A percentile compares a stretch with the other conserved stretches of the same genome.
Evolutionary conservation across 139 green algal species (phyloP).

Genomic region (Chlorella sp.): DNA sequence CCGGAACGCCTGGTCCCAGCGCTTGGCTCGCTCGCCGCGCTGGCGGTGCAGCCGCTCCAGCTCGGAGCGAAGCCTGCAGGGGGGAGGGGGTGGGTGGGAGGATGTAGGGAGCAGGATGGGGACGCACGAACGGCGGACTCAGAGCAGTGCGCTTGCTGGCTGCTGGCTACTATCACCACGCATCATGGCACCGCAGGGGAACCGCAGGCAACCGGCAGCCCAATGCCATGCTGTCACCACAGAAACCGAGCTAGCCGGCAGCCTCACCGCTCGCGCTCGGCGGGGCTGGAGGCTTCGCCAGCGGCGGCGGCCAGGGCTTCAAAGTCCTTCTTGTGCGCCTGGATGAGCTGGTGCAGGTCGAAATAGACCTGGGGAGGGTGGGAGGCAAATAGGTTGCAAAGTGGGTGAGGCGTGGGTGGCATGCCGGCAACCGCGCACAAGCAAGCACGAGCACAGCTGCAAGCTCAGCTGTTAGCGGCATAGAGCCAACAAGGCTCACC

Average conservation of each 20-base stretch:
- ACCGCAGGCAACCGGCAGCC: too few relatives aligned
- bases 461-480: too few relatives aligned
- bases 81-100: not conserved
- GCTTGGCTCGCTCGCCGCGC: conserved; percentile 13
- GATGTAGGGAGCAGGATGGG: not conserved
- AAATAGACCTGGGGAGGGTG: conserved; percentile 29
- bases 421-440: not conserved
- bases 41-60: conserved; percentile 21
- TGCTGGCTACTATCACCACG: too few relatives aligned
- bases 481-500: not conserved
- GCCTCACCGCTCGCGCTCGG: conserved; percentile 13
- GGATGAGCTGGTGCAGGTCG: conserved; percentile 40
- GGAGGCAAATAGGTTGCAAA: not conserved
- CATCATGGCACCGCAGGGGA: too few relatives aligned
- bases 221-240: too few relatives aligned
- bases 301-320: conserved; percentile 27
- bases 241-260: too few relatives aligned
- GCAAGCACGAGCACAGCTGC: too few relatives aligned
- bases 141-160: too few relatives aligned
- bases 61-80: conserved; percentile 14
- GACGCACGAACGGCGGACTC: too few relatives aligned
- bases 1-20: conserved; percentile 45
- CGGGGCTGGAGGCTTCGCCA: not conserved
- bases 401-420: not conserved
- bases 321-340: conserved; percentile 46